Evolutionary conservation across 345 rosid genomes (phyloP).

Genomic region (Pistacia integerrima): DNA sequence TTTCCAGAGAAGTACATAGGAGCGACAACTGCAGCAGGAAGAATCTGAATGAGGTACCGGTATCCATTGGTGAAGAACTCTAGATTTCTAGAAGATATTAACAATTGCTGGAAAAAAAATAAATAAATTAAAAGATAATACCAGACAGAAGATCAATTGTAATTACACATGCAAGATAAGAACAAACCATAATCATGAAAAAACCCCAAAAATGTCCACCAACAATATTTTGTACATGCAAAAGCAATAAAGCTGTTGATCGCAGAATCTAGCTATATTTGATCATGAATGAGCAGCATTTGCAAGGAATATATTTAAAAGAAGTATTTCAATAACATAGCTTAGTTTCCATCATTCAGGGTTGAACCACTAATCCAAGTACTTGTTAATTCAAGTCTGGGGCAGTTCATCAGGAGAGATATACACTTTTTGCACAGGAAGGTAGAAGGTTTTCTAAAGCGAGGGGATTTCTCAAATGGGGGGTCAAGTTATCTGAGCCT

Average conservation of each 20-base stretch:
- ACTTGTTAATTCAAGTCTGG: neutral
- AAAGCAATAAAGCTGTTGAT: neutral
- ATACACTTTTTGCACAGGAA: neutral
- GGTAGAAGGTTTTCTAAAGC: constrained; percentile 3
- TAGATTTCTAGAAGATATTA: constrained; percentile 92
- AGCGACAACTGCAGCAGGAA: constrained; percentile 97
- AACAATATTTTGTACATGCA: neutral
- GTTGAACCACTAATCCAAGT: neutral
- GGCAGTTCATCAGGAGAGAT: neutral
- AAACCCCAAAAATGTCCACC: neutral
- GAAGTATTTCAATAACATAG: neutral
- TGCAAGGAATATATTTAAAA: neutral
- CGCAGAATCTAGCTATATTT: neutral
- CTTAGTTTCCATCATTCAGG: neutral
- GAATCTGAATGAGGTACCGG: constrained; percentile 93
- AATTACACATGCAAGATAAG: constrained; percentile 1
- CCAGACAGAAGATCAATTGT: constrained; percentile 16
- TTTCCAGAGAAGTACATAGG: constrained; percentile 97
- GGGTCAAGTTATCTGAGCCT: neutral
- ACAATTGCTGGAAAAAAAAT: constrained; percentile 63
- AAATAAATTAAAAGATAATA: constrained; percentile 13
- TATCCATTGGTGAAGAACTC: constrained; percentile 97
- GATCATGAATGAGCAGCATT: constrained; percentile 4
- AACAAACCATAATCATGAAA: neutral
- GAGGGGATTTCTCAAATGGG: neutral